phyloP scores from a whole-genome alignment of 2,329 filamentous ascomycete species.

The Trematosphaeria pertusa region DNA sequence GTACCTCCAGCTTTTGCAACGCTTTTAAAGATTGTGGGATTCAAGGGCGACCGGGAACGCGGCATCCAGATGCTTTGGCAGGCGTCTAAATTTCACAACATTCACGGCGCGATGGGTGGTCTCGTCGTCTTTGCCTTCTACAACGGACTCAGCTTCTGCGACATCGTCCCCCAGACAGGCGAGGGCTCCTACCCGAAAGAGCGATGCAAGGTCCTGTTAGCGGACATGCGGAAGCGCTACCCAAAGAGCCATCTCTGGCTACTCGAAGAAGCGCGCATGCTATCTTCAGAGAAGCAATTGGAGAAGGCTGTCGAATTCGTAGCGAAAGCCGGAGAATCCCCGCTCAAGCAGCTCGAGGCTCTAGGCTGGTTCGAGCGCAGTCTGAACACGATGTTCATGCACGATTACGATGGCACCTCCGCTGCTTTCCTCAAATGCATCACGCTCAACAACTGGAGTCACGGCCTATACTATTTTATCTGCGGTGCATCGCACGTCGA shows the following conservation, averaged over 20 bases:
- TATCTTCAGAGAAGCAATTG: conserved; percentile 71
- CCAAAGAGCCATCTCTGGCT: conserved; percentile 86
- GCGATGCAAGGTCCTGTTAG: conserved; percentile 71
- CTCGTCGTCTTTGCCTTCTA: conserved; percentile 85
- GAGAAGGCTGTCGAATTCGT: conserved; percentile 72
- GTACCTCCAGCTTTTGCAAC: conserved; percentile 90
- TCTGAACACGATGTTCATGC: conserved; percentile 77
- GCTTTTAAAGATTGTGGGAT: conserved; percentile 86
- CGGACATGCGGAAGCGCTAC: conserved; percentile 77
- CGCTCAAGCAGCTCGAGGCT: conserved; percentile 87
- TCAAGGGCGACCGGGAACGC: conserved; percentile 83
- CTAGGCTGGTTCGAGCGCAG: conserved; percentile 85
- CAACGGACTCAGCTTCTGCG: conserved; percentile 83
- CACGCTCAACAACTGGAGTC: conserved; percentile 81
- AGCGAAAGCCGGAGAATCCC: conserved; percentile 64
- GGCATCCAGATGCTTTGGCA: conserved; percentile 90
- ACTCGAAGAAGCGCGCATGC: conserved; percentile 83
- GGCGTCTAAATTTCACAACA: conserved; percentile 81
- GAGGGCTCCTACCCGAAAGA: conserved; percentile 72
- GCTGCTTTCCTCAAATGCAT: conserved; percentile 70
- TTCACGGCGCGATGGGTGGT: conserved; percentile 90
- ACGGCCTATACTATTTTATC: conserved; percentile 88
- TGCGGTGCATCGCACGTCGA: conserved; percentile 80
- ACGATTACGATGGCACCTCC: conserved; percentile 77
- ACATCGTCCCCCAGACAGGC: conserved; percentile 75